Percentiles rank a stretch among this genome's conserved stretches.
phyloP scores from a whole-genome alignment of 2,329 filamentous ascomycete species.

The Fusarium protoensiforme region DNA sequence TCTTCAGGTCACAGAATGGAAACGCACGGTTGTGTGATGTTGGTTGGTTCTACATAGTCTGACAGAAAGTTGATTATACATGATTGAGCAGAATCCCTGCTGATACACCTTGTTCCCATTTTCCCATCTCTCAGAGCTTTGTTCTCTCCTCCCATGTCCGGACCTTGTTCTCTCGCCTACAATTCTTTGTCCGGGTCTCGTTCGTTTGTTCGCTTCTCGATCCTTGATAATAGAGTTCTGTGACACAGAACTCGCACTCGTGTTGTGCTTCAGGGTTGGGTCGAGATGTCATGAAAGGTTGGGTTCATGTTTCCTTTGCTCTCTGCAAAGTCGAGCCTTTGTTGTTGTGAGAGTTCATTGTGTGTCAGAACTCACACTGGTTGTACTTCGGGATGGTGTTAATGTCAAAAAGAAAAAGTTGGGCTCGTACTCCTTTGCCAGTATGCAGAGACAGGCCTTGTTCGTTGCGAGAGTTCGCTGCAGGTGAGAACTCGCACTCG shows the following conservation, averaged over 20 bases:
- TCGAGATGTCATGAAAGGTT: not conserved
- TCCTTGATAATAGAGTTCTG: not conserved
- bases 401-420: no score
- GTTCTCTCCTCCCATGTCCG: not conserved
- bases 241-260: not conserved
- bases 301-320: not conserved
- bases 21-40: not conserved
- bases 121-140: not conserved
- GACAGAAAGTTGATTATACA: not conserved
- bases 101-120: not conserved
- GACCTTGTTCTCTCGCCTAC: not conserved
- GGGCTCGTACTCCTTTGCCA: no score
- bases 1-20: not conserved
- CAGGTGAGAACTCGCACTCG: no score
- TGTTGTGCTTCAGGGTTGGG: not conserved
- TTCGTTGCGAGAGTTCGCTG: no score
- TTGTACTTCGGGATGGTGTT: no score
- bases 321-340: not conserved
- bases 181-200: not conserved
- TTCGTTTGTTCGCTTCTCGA: not conserved
- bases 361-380: no score
- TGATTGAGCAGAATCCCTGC: not conserved
- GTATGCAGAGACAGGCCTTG: no score
- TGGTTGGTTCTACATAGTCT: not conserved
- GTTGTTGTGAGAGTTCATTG: no score